phyloP scores from a whole-genome alignment of 2,329 filamentous ascomycete species.

The Ustilaginoidea virens region DNA sequence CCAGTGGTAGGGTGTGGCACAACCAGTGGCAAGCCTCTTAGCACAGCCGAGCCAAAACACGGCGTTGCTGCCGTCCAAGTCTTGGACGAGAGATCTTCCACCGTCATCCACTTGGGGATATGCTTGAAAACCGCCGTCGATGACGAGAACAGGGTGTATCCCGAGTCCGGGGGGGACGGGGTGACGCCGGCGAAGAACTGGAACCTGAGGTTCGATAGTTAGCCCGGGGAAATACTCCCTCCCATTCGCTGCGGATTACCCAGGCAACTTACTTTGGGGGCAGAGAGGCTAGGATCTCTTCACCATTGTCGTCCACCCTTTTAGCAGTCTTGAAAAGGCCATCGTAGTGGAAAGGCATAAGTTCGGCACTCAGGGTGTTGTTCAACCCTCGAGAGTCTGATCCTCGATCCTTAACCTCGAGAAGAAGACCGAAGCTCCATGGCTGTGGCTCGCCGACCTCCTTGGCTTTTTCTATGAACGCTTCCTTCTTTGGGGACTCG shows the following conservation, averaged over 20 bases:
- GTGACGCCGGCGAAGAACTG: conserved; percentile 35
- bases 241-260: neutral
- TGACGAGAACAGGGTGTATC: conserved; percentile 37
- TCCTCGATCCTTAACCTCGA: conserved; percentile 34
- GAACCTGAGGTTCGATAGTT: conserved; percentile 18
- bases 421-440: conserved; percentile 37
- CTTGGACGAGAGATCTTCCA: conserved; percentile 20
- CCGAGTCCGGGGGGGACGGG: conserved; percentile 31
- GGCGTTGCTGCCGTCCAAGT: conserved; percentile 33
- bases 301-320: conserved; percentile 19
- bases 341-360: conserved; percentile 43
- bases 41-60: conserved; percentile 27
- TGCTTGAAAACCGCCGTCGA: conserved; percentile 34
- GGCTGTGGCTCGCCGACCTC: conserved; percentile 31
- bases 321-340: conserved; percentile 38
- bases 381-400: conserved; percentile 27
- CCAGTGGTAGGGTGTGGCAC: conserved; percentile 27
- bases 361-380: conserved; percentile 36
- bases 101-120: conserved; percentile 20
- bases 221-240: neutral
- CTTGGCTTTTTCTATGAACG: conserved; percentile 28
- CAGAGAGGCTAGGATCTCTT: conserved; percentile 22
- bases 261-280: conserved; percentile 23
- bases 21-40: conserved; percentile 29
- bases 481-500: conserved; percentile 26